These are phyloP conservation scores for Reutealis trisperma DNA, from an alignment of 345 rosid species.

Conservation along the genomic window DNA sequence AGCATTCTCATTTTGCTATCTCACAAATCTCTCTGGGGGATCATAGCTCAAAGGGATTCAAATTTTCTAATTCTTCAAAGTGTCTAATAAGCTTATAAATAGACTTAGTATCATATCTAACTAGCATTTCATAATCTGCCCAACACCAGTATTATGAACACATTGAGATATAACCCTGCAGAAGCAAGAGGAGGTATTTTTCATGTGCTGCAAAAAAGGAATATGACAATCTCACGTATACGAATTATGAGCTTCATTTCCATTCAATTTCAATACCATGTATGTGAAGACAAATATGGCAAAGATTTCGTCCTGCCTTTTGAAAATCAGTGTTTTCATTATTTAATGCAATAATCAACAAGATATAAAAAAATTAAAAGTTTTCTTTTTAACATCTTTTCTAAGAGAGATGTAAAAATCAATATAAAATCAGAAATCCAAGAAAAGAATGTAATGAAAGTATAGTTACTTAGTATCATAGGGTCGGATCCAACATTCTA, in stretches of 20 bases:
- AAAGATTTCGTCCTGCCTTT: background rate
- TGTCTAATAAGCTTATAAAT: background rate
- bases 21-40: background rate
- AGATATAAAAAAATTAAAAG: background rate
- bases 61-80: background rate
- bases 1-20: background rate
- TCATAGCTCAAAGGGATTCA: background rate
- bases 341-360: background rate
- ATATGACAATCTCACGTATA: background rate
- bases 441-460: background rate
- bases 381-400: background rate
- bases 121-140: background rate
- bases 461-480: constrained; percentile 66
- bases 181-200: constrained; percentile 1
- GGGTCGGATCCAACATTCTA: constrained; percentile 86
- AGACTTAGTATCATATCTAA: background rate
- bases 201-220: too few relatives aligned
- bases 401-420: background rate
- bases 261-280: background rate
- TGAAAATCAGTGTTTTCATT: background rate
- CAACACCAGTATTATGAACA: background rate
- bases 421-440: constrained; percentile 10
- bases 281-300: background rate
- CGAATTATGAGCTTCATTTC: background rate
- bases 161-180: background rate